Evolutionary conservation across 2,329 filamentous ascomycete species (phyloP).

Genomic region (Penicillium psychrosexuale): DNA sequence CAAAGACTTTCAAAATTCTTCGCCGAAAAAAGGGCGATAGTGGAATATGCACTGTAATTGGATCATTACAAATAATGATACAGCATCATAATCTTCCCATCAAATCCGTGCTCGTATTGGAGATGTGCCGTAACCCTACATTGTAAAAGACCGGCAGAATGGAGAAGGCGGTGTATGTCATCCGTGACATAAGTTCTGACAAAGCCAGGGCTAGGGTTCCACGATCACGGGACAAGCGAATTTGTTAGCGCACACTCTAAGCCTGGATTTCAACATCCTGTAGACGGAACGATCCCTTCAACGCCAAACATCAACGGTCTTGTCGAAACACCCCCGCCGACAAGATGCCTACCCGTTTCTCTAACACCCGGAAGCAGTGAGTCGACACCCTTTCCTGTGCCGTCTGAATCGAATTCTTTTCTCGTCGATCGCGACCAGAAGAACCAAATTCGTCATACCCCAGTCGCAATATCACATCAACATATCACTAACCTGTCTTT

Average conservation of each 20-base stretch:
- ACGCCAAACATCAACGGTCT: conserved; percentile 40
- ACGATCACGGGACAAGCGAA: conserved; percentile 38
- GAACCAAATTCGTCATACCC: conserved; percentile 19
- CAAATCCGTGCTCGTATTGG: neutral
- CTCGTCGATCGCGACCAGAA: conserved; percentile 14
- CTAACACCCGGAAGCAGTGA: conserved; percentile 51
- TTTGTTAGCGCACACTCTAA: conserved; percentile 40
- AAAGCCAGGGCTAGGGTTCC: conserved; percentile 28
- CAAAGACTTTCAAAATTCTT: conserved; percentile 37
- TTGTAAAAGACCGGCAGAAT: conserved; percentile 7
- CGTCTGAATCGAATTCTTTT: conserved; percentile 13
- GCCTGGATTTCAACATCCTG: conserved; percentile 38
- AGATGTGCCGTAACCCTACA: neutral
- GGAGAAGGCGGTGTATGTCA: neutral
- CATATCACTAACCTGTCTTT: conserved; percentile 22
- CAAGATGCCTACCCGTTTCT: conserved; percentile 53
- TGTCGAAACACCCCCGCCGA: conserved; percentile 42
- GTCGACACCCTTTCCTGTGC: conserved; percentile 30
- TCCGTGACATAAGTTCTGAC: neutral
- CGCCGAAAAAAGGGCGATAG: conserved; percentile 11
- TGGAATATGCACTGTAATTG: neutral
- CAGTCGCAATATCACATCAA: conserved; percentile 9
- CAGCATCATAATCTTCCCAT: neutral
- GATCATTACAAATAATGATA: neutral
- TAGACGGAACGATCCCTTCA: conserved; percentile 32